A percentile compares a stretch with the other conserved stretches of the same genome.
These are phyloP conservation scores for Populus hybrid DNA, from an alignment of 441 rosid species.

Conservation along the genomic window DNA sequence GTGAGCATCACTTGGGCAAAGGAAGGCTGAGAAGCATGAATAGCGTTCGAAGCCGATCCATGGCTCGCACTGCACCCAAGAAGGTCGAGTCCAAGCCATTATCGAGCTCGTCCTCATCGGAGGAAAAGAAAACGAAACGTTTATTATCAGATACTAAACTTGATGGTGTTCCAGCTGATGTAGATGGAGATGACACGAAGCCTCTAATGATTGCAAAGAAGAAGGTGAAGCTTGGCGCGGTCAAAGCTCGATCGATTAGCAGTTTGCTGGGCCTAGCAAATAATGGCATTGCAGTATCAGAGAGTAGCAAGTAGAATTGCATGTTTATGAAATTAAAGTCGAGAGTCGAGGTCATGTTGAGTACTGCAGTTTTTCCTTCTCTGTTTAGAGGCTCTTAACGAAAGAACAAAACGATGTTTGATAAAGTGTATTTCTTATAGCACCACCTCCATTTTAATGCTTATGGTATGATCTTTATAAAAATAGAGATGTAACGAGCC, in stretches of 20 bases:
- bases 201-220: constrained; percentile 33
- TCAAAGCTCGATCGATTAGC: constrained; percentile 91
- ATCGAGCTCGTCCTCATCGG: neutral
- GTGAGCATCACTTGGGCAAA: constrained; percentile 63
- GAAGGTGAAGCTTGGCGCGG: constrained; percentile 75
- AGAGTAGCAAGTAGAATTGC: constrained; percentile 13
- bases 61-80: constrained; percentile 13
- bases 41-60: constrained; percentile 41
- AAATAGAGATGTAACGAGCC: too few species aligned
- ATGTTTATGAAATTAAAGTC: neutral
- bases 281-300: constrained; percentile 17
- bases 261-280: constrained; percentile 68
- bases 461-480: neutral
- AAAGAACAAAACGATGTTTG: constrained; percentile 20
- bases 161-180: constrained; percentile 5
- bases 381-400: constrained; percentile 3
- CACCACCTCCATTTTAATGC: constrained; percentile 1
- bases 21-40: constrained; percentile 48
- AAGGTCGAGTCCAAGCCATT: constrained; percentile 9
- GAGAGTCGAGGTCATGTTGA: neutral
- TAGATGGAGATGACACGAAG: constrained; percentile 20
- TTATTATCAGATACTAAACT: neutral
- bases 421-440: constrained; percentile 9
- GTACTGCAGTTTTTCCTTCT: constrained; percentile 7
- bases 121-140: constrained; percentile 10